Evolutionary conservation across 2,329 filamentous ascomycete species (phyloP).

Genomic region (Chalaropsis thielavioides): DNA sequence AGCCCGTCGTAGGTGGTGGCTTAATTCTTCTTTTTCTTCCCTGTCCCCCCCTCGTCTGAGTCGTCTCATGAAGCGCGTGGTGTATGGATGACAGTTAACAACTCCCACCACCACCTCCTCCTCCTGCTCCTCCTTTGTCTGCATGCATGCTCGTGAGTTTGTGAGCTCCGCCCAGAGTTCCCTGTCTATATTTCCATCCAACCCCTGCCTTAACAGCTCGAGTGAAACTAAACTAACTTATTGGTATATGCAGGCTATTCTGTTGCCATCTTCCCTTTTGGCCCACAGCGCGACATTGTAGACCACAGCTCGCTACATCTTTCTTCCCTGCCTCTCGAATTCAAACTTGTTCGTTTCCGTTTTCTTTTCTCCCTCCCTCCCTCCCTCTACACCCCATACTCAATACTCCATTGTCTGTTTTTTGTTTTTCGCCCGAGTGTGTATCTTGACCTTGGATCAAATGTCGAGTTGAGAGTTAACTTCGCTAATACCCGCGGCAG

Average conservation of each 20-base stretch:
- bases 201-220: not conserved
- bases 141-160: not conserved
- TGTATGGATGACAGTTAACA: not conserved
- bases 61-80: slow-evolving; percentile 2
- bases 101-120: too few species aligned
- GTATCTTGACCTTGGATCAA: not conserved
- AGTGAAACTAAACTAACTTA: not conserved
- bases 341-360: slow-evolving; percentile 8
- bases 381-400: not conserved
- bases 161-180: not conserved
- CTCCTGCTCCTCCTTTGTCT: not conserved
- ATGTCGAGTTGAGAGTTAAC: not conserved
- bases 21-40: not conserved
- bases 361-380: not conserved
- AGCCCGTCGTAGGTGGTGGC: not conserved
- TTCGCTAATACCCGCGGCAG: not conserved
- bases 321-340: not conserved
- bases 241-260: not conserved
- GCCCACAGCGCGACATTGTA: not conserved
- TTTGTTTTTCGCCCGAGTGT: not conserved
- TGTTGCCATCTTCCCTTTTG: not conserved
- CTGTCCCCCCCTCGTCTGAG: not conserved
- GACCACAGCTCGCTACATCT: not conserved
- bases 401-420: not conserved
- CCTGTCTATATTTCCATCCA: slow-evolving; percentile 3